Conservation (phyloP, 371 early-diverging fungal species). For the Zopfochytrium polystomum region DNA sequence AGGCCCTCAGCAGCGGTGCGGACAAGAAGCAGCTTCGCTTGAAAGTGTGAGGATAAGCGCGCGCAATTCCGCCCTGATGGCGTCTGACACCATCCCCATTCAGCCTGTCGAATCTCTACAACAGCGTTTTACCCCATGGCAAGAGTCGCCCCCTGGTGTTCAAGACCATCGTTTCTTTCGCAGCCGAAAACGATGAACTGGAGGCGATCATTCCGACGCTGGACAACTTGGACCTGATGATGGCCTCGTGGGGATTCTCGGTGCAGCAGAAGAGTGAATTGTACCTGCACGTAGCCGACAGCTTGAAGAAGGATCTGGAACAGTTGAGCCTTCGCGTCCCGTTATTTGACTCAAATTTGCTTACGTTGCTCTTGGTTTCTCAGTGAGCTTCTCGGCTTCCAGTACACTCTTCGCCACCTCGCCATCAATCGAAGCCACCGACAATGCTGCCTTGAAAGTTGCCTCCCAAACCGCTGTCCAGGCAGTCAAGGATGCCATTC, state of each 20-base stretch:
- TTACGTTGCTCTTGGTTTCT: slow-evolving; percentile 29
- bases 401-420: background rate
- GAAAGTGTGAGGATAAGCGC: slow-evolving; percentile 61
- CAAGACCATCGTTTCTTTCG: slow-evolving; percentile 70
- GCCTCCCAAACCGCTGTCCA: slow-evolving; percentile 37
- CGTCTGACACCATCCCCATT: slow-evolving; percentile 9
- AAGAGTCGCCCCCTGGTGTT: slow-evolving; percentile 71
- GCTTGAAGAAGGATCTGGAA: slow-evolving; percentile 59
- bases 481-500: slow-evolving; percentile 68
- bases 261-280: slow-evolving; percentile 57
- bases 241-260: slow-evolving; percentile 72
- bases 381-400: background rate
- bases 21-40: slow-evolving; percentile 57
- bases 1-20: slow-evolving; percentile 48
- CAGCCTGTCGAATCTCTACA: slow-evolving; percentile 82
- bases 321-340: slow-evolving; percentile 47
- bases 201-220: slow-evolving; percentile 67
- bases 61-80: too few species aligned
- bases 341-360: background rate
- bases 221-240: slow-evolving; percentile 55
- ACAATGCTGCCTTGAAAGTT: background rate
- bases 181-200: slow-evolving; percentile 66
- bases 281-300: slow-evolving; percentile 62
- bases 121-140: slow-evolving; percentile 62
- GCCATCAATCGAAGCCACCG: slow-evolving; percentile 28